These are phyloP conservation scores for Arbutus unedo DNA, from an alignment of 148 eudicot genomes.

Conservation along the genomic window DNA sequence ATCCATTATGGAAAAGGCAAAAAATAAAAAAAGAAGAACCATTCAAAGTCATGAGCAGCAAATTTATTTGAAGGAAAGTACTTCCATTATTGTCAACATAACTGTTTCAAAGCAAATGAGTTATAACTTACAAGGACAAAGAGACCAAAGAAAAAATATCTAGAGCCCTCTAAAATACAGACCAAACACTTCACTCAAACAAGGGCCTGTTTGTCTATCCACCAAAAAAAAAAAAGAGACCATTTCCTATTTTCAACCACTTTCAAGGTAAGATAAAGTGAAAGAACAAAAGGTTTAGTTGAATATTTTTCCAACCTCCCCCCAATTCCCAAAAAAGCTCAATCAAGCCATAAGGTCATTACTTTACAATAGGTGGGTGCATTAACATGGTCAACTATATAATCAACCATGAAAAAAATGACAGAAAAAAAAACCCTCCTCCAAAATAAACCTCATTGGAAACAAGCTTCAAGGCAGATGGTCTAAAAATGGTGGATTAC, in stretches of 20 bases:
- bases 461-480: slow-evolving; percentile 12
- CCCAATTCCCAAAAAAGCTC: slow-evolving; percentile 16
- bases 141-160: slow-evolving; percentile 5
- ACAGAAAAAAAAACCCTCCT: slow-evolving; percentile 46
- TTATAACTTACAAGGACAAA: slow-evolving; percentile 18
- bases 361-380: slow-evolving; percentile 44
- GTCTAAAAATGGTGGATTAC: slow-evolving; percentile 23
- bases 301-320: slow-evolving; percentile 15
- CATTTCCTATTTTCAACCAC: slow-evolving; percentile 15
- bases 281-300: slow-evolving; percentile 8
- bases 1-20: no score
- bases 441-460: slow-evolving; percentile 50
- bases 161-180: slow-evolving; percentile 16
- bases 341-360: slow-evolving; percentile 30
- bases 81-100: neutral
- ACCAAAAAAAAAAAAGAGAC: slow-evolving; percentile 10
- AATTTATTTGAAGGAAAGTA: neutral
- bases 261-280: slow-evolving; percentile 12
- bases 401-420: slow-evolving; percentile 43
- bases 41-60: neutral
- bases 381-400: slow-evolving; percentile 32
- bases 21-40: no score
- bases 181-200: slow-evolving; percentile 19
- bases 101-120: neutral
- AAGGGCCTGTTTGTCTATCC: slow-evolving; percentile 16